These are phyloP conservation scores for Eucalyptus caleyi DNA, from an alignment of 345 rosid genomes.

Conservation along the genomic window DNA sequence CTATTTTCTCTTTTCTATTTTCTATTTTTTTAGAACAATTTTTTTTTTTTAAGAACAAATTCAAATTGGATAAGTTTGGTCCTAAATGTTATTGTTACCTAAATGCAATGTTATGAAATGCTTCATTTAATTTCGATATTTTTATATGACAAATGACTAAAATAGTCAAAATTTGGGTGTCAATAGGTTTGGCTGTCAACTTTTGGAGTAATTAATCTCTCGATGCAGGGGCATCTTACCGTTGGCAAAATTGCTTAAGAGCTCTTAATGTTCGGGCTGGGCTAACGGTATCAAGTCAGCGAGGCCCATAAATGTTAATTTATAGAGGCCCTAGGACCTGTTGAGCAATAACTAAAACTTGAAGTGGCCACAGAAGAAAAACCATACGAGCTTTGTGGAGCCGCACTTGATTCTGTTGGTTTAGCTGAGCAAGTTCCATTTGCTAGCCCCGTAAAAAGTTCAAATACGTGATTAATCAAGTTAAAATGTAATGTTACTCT, in stretches of 20 bases:
- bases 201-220: not conserved
- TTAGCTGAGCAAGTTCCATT: not conserved
- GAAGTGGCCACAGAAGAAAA: not conserved
- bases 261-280: not conserved
- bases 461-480: not conserved
- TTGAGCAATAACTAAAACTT: not conserved
- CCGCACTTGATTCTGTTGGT: not conserved
- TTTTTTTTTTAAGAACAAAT: too few relatives aligned
- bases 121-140: too few relatives aligned
- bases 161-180: too few relatives aligned
- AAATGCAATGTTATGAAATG: too few relatives aligned
- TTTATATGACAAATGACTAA: too few relatives aligned
- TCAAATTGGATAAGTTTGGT: too few relatives aligned
- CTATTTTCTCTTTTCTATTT: too few relatives aligned
- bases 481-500: not conserved
- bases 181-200: not conserved
- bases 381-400: not conserved
- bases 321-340: not conserved
- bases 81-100: too few relatives aligned
- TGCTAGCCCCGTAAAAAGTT: not conserved
- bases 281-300: not conserved
- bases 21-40: too few relatives aligned
- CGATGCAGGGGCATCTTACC: not conserved
- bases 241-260: not conserved
- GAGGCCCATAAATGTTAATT: not conserved